Evolutionary conservation across 768 basidiomycete genomes (phyloP).

Genomic region (Suillus lakei): DNA sequence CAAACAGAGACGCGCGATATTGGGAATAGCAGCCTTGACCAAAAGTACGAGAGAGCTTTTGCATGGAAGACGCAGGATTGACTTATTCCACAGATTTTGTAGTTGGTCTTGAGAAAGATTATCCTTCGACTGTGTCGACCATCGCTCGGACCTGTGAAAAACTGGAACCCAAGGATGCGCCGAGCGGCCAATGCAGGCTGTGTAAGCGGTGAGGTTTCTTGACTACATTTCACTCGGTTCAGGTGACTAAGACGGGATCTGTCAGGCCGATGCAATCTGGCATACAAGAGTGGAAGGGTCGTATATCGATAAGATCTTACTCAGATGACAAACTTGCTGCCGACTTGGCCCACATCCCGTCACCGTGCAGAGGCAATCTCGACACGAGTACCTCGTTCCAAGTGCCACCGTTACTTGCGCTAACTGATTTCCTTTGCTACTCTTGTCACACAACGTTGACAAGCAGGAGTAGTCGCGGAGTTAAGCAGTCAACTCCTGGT

Average conservation of each 20-base stretch:
- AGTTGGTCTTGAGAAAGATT: slow-evolving; percentile 77
- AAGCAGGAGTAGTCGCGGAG: slow-evolving; percentile 55
- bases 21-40: slow-evolving; percentile 69
- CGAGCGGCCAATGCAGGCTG: slow-evolving; percentile 55
- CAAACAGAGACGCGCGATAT: slow-evolving; percentile 48
- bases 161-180: slow-evolving; percentile 64
- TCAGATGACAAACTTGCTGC: slow-evolving; percentile 20
- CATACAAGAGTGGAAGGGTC: slow-evolving; percentile 73
- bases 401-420: slow-evolving; percentile 19
- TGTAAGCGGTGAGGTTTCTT: slow-evolving; percentile 62
- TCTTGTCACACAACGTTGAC: slow-evolving; percentile 65
- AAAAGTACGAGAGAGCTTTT: slow-evolving; percentile 51
- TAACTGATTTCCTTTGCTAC: slow-evolving; percentile 59
- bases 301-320: slow-evolving; percentile 70
- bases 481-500: slow-evolving; percentile 20
- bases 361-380: not conserved
- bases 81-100: slow-evolving; percentile 65
- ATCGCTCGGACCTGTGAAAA: slow-evolving; percentile 83
- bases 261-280: slow-evolving; percentile 65
- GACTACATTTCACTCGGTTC: not conserved
- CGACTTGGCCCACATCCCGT: slow-evolving; percentile 18
- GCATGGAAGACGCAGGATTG: not conserved
- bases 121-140: slow-evolving; percentile 86
- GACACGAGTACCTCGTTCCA: not conserved
- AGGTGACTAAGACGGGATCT: slow-evolving; percentile 3